Evolutionary conservation across 306 rosid species (phyloP), one percentile per base, ranked within the genome.

Genomic region (Vigna angularis): DNA sequence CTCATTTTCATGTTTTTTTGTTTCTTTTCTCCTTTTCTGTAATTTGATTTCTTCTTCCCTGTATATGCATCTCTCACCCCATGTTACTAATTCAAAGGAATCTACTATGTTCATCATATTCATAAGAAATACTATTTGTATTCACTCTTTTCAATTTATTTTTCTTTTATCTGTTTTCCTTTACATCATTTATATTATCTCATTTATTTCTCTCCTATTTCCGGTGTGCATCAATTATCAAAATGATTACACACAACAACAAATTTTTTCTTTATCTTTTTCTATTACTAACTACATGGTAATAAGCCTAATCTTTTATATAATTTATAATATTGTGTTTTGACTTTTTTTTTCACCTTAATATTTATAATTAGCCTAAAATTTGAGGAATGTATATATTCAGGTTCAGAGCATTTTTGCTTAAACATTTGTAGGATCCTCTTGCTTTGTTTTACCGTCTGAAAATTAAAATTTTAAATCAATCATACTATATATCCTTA

Each of bases 21-120:
- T 56, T 66, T 70, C 11, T 70, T 56, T 45, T 44, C 48, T 69
- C 74, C 74, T 14, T 70, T 72, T 70, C 30, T 63, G 55, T 9
- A 75, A 61, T 75, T 81, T 47, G 66, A 28, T 26, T 61, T 16
- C 44, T 34, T 10, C 10, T 45, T 51, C 15, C 66, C 68, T 77
- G 66, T 53, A 28, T 42, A 56, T 45, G 42, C 76, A 10, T 47
- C 73, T 61, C 74, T 68, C 55, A 15, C 28, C 26, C 49, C 71
- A 36, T 34, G 34, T 61, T 67, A 38, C 57, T 18, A 12, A 59
- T 81, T 69, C n/a, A 61, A 32, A 68, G 67, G 74, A 34, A 48
- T 45, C 28, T 24, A 44, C 1, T 30, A 30, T 15, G 49, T 26
- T 52, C 56, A 38, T 40, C 48, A 30, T 69, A 48, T 69, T 57